phyloP scores from a whole-genome alignment of 768 basidiomycete genomes.

The Termitomyces sp. region DNA sequence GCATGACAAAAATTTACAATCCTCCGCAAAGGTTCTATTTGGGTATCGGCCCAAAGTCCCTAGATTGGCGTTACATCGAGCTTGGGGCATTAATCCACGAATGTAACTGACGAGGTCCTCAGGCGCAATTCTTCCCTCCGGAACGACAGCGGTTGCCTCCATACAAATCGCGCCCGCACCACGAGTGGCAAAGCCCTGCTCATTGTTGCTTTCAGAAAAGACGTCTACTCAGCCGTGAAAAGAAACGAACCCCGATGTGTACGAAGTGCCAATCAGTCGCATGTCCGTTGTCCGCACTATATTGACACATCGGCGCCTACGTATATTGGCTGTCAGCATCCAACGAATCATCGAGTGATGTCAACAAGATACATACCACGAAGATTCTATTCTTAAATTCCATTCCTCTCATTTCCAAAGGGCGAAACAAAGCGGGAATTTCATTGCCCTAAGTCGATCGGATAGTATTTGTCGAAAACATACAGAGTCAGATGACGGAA shows the following conservation, averaged over 20 bases:
- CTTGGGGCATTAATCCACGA: neutral
- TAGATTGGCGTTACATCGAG: conserved; percentile 11
- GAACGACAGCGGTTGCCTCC: conserved; percentile 70
- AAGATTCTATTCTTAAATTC: conserved; percentile 75
- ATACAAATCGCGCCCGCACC: conserved; percentile 66
- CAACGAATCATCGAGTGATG: neutral
- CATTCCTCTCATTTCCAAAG: conserved; percentile 52
- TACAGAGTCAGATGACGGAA: neutral
- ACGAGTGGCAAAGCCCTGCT: conserved; percentile 57
- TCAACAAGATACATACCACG: conserved; percentile 36
- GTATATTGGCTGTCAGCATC: neutral
- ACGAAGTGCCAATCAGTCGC: conserved; percentile 83
- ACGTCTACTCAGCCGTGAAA: neutral
- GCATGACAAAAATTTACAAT: conserved; percentile 72
- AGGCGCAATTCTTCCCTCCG: conserved; percentile 74
- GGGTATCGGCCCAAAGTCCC: conserved; percentile 74
- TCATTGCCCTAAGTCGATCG: conserved; percentile 35
- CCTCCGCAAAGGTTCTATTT: conserved; percentile 62
- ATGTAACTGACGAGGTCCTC: conserved; percentile 47
- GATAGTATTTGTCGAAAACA: neutral
- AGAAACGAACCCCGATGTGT: conserved; percentile 51
- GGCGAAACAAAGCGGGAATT: conserved; percentile 58
- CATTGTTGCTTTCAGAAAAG: neutral
- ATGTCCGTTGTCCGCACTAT: conserved; percentile 68
- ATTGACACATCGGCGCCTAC: conserved; percentile 80